Evolutionary conservation across 2,329 filamentous ascomycete species (phyloP).

Genomic region (Canariomyces notabilis): DNA sequence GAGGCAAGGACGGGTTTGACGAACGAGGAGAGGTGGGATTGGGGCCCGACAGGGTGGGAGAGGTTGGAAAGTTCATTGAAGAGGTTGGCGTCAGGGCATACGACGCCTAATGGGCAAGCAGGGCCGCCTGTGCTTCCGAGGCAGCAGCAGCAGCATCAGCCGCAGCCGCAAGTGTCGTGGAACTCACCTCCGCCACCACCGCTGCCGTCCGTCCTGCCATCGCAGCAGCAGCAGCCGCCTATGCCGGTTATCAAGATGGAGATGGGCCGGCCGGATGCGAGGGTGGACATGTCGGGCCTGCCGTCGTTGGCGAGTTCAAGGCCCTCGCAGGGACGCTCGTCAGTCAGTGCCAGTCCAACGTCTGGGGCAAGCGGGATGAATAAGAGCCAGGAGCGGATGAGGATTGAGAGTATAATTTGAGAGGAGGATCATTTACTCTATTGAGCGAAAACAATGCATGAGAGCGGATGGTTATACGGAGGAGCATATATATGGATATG

Average conservation of each 20-base stretch:
- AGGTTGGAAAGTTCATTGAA: constrained; percentile 61
- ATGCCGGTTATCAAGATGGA: constrained; percentile 7
- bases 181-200: not conserved
- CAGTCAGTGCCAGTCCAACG: constrained; percentile 26
- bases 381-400: constrained; percentile 40
- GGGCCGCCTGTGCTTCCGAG: not conserved
- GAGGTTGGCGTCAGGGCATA: constrained; percentile 39
- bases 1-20: constrained; percentile 49
- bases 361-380: constrained; percentile 28
- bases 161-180: not conserved
- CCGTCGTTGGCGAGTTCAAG: constrained; percentile 15
- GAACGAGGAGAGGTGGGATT: constrained; percentile 57
- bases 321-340: constrained; percentile 18
- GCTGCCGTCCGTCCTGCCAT: not conserved
- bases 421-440: not conserved
- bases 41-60: constrained; percentile 67
- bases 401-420: constrained; percentile 42
- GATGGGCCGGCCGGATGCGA: constrained; percentile 6
- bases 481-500: not conserved
- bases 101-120: constrained; percentile 13
- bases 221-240: constrained; percentile 5
- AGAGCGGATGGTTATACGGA: not conserved
- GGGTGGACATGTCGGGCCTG: constrained; percentile 12
- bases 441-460: not conserved
- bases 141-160: not conserved